phyloP scores from a whole-genome alignment of 108 stramenopile genomes.

The Cyclotella distinguenda region DNA sequence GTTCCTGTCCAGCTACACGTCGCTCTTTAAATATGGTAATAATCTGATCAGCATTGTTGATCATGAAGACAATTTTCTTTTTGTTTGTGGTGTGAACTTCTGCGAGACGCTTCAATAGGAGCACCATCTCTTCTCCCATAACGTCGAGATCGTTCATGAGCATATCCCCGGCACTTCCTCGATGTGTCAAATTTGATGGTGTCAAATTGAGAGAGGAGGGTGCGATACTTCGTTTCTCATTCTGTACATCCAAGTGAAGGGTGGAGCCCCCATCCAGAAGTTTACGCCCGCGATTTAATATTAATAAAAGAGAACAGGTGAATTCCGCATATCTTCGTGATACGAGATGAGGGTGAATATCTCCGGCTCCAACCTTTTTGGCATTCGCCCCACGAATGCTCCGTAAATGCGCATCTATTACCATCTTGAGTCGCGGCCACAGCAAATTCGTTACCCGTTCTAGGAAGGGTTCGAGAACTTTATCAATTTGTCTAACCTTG shows the following conservation, averaged over 20 bases:
- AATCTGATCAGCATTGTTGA: constrained; percentile 96
- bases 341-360: constrained; percentile 95
- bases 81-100: constrained; percentile 82
- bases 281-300: constrained; percentile 79
- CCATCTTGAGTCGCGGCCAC: constrained; percentile 95
- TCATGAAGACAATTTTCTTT: constrained; percentile 91
- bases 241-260: neutral
- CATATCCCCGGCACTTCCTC: constrained; percentile 81
- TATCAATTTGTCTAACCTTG: constrained; percentile 81
- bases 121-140: constrained; percentile 71
- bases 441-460: constrained; percentile 89
- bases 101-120: constrained; percentile 79
- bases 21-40: constrained; percentile 93
- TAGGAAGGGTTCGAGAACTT: constrained; percentile 89
- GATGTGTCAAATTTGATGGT: constrained; percentile 27
- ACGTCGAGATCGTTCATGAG: constrained; percentile 76
- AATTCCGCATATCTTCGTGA: constrained; percentile 97
- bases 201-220: neutral
- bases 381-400: constrained; percentile 83
- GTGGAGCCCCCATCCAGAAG: constrained; percentile 7
- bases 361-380: constrained; percentile 85
- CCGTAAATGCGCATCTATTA: constrained; percentile 92
- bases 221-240: neutral
- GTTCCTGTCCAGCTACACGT: constrained; percentile 87
- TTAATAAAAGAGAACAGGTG: constrained; percentile 86